phyloP scores from a whole-genome alignment of 2,329 filamentous ascomycete species.

The Trichoderma sp. region DNA sequence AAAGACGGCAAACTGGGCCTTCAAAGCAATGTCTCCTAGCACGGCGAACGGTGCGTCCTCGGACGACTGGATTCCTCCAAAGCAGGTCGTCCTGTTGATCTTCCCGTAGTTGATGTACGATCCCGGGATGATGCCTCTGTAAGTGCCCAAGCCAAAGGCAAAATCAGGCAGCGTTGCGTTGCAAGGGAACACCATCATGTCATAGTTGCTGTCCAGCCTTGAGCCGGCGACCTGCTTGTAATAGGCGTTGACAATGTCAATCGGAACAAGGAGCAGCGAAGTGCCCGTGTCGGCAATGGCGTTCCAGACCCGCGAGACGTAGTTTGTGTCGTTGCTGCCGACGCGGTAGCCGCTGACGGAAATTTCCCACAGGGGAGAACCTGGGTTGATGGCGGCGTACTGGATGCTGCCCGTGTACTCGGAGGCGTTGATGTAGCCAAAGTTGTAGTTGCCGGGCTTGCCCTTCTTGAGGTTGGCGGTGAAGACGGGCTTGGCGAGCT shows the following conservation, averaged over 20 bases:
- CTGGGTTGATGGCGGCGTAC: slow-evolving; percentile 57
- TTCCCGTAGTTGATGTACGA: slow-evolving; percentile 46
- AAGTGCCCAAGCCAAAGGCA: slow-evolving; percentile 41
- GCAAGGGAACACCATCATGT: slow-evolving; percentile 65
- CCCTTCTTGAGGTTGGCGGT: slow-evolving; percentile 43
- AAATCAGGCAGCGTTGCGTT: slow-evolving; percentile 51
- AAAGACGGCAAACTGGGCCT: slow-evolving; percentile 52
- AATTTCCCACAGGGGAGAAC: slow-evolving; percentile 66
- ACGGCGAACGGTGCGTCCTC: slow-evolving; percentile 45
- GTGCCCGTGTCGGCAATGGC: slow-evolving; percentile 74
- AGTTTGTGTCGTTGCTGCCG: slow-evolving; percentile 40
- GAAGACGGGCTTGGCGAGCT: slow-evolving; percentile 42
- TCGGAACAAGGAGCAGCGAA: slow-evolving; percentile 64
- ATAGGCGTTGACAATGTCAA: slow-evolving; percentile 59
- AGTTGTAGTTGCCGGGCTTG: slow-evolving; percentile 45
- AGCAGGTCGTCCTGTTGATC: slow-evolving; percentile 39
- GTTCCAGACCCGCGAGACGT: slow-evolving; percentile 42
- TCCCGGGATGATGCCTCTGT: slow-evolving; percentile 43
- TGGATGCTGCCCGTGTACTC: slow-evolving; percentile 61
- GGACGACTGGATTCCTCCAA: slow-evolving; percentile 46
- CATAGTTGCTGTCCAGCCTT: slow-evolving; percentile 48
- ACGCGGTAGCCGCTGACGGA: slow-evolving; percentile 59
- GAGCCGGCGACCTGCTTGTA: slow-evolving; percentile 61
- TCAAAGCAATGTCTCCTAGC: slow-evolving; percentile 48
- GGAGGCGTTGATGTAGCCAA: slow-evolving; percentile 56